A percentile compares a stretch with the other conserved stretches of the same genome.
phyloP scores from a whole-genome alignment of 2,329 filamentous ascomycete genomes.

The Paecilomyces sp. region DNA sequence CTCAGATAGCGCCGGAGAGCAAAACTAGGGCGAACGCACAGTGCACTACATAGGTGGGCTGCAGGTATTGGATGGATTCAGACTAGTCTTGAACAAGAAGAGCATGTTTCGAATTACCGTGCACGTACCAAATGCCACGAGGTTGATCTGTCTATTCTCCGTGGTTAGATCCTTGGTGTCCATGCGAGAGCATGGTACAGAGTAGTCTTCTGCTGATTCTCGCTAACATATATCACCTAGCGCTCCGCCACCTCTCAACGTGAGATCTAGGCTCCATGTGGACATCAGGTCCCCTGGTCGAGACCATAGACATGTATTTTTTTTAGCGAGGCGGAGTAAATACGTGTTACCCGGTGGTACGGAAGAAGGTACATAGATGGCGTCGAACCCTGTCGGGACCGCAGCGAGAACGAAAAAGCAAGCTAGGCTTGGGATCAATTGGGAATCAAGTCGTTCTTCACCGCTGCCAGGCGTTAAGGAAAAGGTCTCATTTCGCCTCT shows the following conservation, averaged over 20 bases:
- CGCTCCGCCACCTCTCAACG: background rate
- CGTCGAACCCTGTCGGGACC: background rate
- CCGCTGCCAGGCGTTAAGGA: background rate
- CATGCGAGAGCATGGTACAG: background rate
- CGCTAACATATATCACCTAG: background rate
- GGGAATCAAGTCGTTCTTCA: background rate
- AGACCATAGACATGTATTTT: background rate
- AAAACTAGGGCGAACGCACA: background rate
- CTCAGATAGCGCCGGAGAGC: background rate
- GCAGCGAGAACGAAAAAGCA: background rate
- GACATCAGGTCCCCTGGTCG: background rate
- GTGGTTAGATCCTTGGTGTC: background rate
- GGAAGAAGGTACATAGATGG: background rate
- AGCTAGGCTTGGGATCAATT: background rate
- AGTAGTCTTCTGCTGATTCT: background rate
- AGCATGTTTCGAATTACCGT: background rate
- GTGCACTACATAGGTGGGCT: background rate
- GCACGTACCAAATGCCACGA: background rate
- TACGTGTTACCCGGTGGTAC: background rate
- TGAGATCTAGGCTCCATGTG: background rate
- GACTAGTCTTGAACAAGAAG: no score
- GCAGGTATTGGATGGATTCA: background rate
- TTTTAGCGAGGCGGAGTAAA: background rate
- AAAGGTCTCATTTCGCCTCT: background rate
- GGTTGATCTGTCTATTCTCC: background rate